These are phyloP conservation scores for Acorus calamus DNA, from an alignment of 106 monocot species.

Conservation along the genomic window DNA sequence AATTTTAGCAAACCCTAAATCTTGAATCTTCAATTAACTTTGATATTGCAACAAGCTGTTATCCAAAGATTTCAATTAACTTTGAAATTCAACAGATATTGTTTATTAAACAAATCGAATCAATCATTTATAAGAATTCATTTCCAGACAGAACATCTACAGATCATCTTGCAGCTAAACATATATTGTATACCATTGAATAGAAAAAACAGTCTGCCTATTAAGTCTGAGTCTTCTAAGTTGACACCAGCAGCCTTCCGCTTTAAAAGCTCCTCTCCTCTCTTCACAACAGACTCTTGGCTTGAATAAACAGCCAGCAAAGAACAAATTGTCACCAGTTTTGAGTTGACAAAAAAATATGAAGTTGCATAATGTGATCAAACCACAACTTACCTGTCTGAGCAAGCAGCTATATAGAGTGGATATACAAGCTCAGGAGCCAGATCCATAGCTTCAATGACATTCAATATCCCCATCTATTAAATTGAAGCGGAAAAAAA, in stretches of 20 bases:
- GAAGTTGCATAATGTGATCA: not conserved
- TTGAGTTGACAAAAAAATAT: too few relatives aligned
- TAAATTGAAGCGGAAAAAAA: not conserved
- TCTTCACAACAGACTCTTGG: conserved; percentile 46
- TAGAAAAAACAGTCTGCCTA: conserved; percentile 63
- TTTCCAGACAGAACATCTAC: too few relatives aligned
- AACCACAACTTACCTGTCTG: conserved; percentile 48
- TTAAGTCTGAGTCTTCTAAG: conserved; percentile 69
- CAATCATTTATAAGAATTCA: too few relatives aligned
- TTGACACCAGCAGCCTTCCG: conserved; percentile 42
- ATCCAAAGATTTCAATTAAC: too few relatives aligned
- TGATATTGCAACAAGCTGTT: too few relatives aligned
- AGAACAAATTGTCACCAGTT: too few relatives aligned
- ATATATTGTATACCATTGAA: conserved; percentile 68
- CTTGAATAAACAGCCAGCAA: conserved; percentile 19
- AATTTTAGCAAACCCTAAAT: too few relatives aligned
- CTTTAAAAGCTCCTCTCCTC: conserved; percentile 71
- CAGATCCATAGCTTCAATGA: conserved; percentile 75
- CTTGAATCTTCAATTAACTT: too few relatives aligned
- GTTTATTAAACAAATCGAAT: too few relatives aligned
- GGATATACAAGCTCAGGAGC: conserved; percentile 60
- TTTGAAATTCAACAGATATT: too few relatives aligned
- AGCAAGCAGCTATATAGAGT: conserved; percentile 68
- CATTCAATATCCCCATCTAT: conserved; percentile 86
- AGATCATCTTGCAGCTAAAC: too few relatives aligned